These are phyloP conservation scores for Solanum phureja DNA, from an alignment of 257 asterid genomes.

Conservation along the genomic window DNA sequence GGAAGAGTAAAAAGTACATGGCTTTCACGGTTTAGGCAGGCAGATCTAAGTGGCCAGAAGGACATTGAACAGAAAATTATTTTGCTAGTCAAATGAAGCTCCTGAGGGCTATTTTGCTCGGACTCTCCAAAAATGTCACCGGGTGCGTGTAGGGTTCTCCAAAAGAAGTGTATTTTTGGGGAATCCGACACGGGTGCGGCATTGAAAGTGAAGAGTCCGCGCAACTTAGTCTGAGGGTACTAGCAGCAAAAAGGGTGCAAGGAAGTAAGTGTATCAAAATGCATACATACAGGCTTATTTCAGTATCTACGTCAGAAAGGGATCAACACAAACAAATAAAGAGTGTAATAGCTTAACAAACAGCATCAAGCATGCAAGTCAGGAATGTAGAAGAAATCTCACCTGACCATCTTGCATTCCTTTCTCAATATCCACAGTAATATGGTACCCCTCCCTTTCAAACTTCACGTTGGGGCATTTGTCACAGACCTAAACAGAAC, in stretches of 20 bases:
- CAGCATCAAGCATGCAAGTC: not conserved
- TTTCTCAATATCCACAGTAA: slow-evolving; percentile 95
- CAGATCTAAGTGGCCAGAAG: not conserved
- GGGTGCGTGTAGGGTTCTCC: not conserved
- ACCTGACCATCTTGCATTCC: slow-evolving; percentile 99
- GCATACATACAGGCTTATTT: not conserved
- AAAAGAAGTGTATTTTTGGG: not conserved
- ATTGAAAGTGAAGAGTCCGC: not conserved
- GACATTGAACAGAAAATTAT: not conserved
- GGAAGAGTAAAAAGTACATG: not conserved
- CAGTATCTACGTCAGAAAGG: not conserved
- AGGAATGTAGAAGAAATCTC: slow-evolving; percentile 3
- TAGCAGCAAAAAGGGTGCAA: not conserved
- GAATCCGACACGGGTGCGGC: not conserved
- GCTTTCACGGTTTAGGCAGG: not conserved
- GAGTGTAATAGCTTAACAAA: not conserved
- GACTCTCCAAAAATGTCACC: not conserved
- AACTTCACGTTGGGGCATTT: slow-evolving; percentile 92
- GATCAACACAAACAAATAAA: not conserved
- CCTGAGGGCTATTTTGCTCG: not conserved
- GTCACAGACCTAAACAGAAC: slow-evolving; percentile 64
- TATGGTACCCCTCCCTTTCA: slow-evolving; percentile 83
- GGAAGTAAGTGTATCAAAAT: not conserved
- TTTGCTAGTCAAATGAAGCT: not conserved
- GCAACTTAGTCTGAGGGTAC: not conserved